Base-by-base conservation (phyloP, 331 rosid species). In the Acacia concinna region DNA sequence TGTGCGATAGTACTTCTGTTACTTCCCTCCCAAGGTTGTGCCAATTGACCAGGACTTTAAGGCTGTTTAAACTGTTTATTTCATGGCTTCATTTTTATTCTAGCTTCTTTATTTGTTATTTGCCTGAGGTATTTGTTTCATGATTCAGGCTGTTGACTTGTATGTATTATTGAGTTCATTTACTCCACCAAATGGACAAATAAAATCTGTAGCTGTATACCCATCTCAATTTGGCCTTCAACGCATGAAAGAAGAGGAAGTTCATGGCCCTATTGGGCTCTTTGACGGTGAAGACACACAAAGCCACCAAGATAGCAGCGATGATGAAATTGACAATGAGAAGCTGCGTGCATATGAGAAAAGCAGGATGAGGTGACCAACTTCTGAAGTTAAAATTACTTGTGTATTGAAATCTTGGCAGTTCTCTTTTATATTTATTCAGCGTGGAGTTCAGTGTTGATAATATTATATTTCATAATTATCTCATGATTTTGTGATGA, bases 191-290 rank as follows among this genome's bases (percentile, higher is more conserved):
- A 88, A 78, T 69, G 98, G 98, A 40, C 85, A 87, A 76, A 84
- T 95, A 71, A 75, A 81, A 80, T 95, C 97, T 7, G 96, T 95
- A 20, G 74, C 93, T 73, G 86, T 95, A 70, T 95, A 95, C 83
- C 99, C 96, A 7, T 84, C 99, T 30, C 97, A 93, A 77, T 95
- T 95, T 87, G 99, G 99, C 43, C 87, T 95, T 44, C 85, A 91
- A 79, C 97, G 97, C 27, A 89, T 93, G 96, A 82, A 87, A 83
- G 97, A 90, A 84, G 98, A 93, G 92, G 98, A 93, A 71, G 80
- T 87, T 71, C 89, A 20, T 83, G 99, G 99, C 23, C 99, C 99
- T 15, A 75, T 90, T 84, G 90, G 85, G 67, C 81, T 93, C 21
- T 90, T 89, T 81, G 94, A 90, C 79, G 92, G 80, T 44, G 92